Evolutionary conservation across 2,329 filamentous ascomycete genomes (phyloP).

Genomic region (Botrytis aclada): DNA sequence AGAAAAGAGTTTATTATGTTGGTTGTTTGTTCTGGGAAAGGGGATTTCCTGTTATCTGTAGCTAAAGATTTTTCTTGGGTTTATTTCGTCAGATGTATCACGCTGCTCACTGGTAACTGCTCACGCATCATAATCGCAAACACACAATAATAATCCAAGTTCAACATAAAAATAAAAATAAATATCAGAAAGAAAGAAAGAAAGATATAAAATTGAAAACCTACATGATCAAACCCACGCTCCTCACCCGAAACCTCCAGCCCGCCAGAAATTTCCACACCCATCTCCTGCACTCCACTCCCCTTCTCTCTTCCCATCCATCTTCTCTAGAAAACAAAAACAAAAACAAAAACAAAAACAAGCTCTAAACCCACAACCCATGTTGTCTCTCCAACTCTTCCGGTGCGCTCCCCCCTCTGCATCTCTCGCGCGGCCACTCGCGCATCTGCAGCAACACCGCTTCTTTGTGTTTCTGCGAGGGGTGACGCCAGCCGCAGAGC

Average conservation of each 20-base stretch:
- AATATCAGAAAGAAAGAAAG: neutral
- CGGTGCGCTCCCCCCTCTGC: too few species aligned
- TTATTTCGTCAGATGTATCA: neutral
- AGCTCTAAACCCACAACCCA: neutral
- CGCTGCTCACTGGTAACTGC: too few species aligned
- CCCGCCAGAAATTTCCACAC: neutral
- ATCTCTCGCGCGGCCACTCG: neutral
- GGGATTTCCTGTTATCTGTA: neutral
- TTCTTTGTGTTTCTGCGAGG: neutral
- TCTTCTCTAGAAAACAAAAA: neutral
- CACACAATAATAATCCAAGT: neutral
- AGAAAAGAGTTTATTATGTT: too few species aligned
- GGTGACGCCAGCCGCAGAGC: neutral
- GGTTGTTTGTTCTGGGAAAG: too few species aligned
- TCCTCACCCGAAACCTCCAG: neutral
- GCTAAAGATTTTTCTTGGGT: neutral
- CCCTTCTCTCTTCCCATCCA: neutral
- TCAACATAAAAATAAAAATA: neutral
- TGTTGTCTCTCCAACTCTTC: neutral
- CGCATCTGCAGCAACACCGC: neutral
- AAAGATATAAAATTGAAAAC: too few species aligned
- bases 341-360: too few species aligned
- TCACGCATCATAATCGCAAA: neutral
- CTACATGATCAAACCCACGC: neutral
- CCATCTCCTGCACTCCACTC: neutral